Percentiles rank a stretch among this genome's conserved stretches.
Evolutionary conservation across 2,329 filamentous ascomycete genomes (phyloP).

Genomic region (Trichophyton rubrum): DNA sequence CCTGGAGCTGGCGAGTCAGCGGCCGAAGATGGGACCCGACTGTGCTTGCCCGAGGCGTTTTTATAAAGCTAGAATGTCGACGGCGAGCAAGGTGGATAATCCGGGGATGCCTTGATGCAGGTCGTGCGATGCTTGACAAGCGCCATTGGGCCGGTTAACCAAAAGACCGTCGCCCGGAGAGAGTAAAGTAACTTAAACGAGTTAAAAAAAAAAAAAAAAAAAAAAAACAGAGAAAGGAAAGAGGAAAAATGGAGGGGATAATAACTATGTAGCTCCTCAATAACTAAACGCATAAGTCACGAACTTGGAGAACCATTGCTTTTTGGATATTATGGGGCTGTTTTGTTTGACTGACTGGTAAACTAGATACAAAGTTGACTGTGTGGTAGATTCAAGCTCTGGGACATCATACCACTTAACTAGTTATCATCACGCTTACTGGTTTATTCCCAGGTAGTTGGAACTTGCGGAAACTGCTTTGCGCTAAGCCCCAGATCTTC

Average conservation of each 20-base stretch:
- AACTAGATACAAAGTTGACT: background rate
- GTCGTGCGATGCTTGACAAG: background rate
- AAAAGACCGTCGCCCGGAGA: background rate
- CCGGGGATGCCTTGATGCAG: background rate
- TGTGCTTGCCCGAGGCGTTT: background rate
- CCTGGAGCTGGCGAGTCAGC: background rate
- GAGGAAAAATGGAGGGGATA: background rate
- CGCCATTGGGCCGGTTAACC: background rate
- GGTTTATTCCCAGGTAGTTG: conserved; percentile 45
- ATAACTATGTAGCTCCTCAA: no score
- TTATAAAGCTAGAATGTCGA: background rate
- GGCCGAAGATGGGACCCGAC: background rate
- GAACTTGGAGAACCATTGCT: no score
- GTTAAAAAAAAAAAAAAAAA: background rate
- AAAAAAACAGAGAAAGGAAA: background rate
- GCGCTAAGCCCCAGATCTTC: conserved; percentile 46
- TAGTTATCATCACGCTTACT: background rate
- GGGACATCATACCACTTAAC: background rate
- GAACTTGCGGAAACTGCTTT: conserved; percentile 52
- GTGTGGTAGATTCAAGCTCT: background rate
- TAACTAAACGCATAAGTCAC: no score
- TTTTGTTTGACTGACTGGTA: no score
- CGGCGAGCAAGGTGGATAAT: background rate
- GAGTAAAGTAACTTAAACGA: no score
- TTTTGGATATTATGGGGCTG: no score